These are phyloP conservation scores for Penicillium glabrum DNA, from an alignment of 2,329 filamentous ascomycete species.

Conservation along the genomic window DNA sequence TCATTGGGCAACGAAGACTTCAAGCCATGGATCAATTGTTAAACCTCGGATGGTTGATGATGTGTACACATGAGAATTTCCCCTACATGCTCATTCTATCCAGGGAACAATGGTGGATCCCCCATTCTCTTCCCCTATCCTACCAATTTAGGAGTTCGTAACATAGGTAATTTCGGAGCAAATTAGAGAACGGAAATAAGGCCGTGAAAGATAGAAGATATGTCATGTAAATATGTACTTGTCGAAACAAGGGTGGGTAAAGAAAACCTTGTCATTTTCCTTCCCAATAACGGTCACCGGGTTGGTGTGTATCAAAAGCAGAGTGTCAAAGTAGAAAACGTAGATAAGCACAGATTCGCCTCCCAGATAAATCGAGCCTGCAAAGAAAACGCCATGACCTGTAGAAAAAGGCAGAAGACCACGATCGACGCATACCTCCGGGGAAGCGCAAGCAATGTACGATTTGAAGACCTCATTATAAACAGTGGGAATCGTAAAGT, in stretches of 20 bases:
- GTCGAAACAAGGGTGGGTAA: constrained; percentile 13
- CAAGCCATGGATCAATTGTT: background rate
- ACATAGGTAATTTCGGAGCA: background rate
- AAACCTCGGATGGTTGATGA: background rate
- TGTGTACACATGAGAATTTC: background rate
- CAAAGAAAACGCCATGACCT: constrained; percentile 23
- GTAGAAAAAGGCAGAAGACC: constrained; percentile 13
- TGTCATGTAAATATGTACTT: constrained; percentile 23
- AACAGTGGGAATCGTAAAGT: constrained; percentile 29
- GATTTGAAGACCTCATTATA: constrained; percentile 24
- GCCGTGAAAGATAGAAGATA: constrained; percentile 6
- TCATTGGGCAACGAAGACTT: background rate
- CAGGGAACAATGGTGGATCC: background rate
- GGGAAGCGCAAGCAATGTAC: constrained; percentile 21
- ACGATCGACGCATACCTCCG: constrained; percentile 14
- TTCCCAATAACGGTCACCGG: background rate
- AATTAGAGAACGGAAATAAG: background rate
- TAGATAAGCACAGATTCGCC: constrained; percentile 13
- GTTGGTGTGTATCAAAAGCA: background rate
- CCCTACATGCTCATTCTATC: background rate
- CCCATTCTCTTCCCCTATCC: background rate
- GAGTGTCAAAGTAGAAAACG: background rate
- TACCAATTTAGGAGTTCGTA: background rate
- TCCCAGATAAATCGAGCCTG: constrained; percentile 10
- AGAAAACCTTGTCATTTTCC: background rate